These are phyloP conservation scores for Chrysosporium queenslandicum DNA, from an alignment of 2,329 filamentous ascomycete genomes.

Conservation along the genomic window DNA sequence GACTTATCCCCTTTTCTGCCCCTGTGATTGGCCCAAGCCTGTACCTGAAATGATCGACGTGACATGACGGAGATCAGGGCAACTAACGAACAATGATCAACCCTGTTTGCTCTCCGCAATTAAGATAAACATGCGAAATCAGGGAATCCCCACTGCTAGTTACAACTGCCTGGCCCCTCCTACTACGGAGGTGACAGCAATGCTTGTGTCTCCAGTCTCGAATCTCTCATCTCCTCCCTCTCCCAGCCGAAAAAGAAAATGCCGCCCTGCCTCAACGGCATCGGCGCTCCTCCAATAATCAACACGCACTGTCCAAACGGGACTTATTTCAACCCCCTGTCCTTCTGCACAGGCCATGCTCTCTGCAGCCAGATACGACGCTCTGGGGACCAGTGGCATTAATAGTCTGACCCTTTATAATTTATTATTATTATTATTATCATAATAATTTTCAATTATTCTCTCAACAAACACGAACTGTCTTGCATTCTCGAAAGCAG, in stretches of 20 bases:
- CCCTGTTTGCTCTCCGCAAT: slow-evolving; percentile 3
- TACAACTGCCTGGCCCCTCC: no score
- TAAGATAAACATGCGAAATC: slow-evolving; percentile 6
- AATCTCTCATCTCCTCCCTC: background rate
- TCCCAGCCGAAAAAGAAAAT: no score
- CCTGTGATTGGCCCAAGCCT: slow-evolving; percentile 1
- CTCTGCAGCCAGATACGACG: slow-evolving; percentile 15
- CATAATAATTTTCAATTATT: background rate
- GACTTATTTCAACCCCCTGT: background rate
- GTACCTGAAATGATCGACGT: slow-evolving; percentile 13
- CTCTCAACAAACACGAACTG: slow-evolving; percentile 10
- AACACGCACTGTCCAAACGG: background rate
- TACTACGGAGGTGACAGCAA: background rate
- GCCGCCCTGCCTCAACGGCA: background rate
- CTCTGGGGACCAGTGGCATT: slow-evolving; percentile 6
- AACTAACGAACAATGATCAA: slow-evolving; percentile 7
- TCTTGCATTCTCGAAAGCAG: slow-evolving; percentile 9
- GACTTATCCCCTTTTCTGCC: background rate
- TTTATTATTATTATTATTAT: slow-evolving; percentile 2
- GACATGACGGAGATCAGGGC: slow-evolving; percentile 11
- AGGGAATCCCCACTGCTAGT: background rate
- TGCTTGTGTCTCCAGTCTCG: background rate
- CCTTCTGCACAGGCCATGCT: slow-evolving; percentile 15
- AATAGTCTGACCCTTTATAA: slow-evolving; percentile 8
- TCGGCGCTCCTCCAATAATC: background rate